phyloP scores from a whole-genome alignment of 2,329 filamentous ascomycete genomes.

The Penicillium capsulatum region DNA sequence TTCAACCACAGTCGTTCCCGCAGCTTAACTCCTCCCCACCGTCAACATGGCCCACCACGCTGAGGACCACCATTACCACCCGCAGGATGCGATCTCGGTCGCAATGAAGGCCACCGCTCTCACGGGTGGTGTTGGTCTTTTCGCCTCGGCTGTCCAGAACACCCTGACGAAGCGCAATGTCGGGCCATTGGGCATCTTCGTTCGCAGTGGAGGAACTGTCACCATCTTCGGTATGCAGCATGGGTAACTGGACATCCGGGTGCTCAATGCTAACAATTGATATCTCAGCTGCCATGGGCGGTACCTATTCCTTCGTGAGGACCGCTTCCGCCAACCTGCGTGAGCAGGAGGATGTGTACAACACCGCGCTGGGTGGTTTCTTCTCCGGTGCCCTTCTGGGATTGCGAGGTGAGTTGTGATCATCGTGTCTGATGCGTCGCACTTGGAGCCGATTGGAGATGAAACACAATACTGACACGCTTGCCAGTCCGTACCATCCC shows the following conservation, averaged over 20 bases:
- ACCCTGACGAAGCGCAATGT: slow-evolving; percentile 78
- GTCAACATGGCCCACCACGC: slow-evolving; percentile 48
- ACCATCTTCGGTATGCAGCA: slow-evolving; percentile 58
- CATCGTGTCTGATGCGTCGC: too few species aligned
- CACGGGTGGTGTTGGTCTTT: slow-evolving; percentile 63
- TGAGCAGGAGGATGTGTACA: slow-evolving; percentile 75
- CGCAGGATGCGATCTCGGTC: slow-evolving; percentile 68
- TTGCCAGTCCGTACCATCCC: slow-evolving; percentile 62
- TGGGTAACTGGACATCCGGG: slow-evolving; percentile 5
- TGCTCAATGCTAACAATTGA: slow-evolving; percentile 9
- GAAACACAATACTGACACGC: slow-evolving; percentile 10
- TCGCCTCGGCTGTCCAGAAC: slow-evolving; percentile 78
- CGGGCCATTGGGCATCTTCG: slow-evolving; percentile 75
- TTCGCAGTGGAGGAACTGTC: slow-evolving; percentile 70
- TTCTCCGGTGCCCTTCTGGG: slow-evolving; percentile 69
- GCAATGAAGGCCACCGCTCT: slow-evolving; percentile 62
- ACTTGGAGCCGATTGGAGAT: not conserved
- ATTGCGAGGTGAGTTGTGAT: slow-evolving; percentile 57
- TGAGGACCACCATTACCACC: slow-evolving; percentile 58
- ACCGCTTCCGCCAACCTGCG: slow-evolving; percentile 78
- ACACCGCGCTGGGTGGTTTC: slow-evolving; percentile 71
- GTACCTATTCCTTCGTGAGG: slow-evolving; percentile 72
- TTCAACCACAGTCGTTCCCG: slow-evolving; percentile 24
- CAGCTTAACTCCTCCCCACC: slow-evolving; percentile 25
- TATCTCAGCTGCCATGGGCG: slow-evolving; percentile 63